Conservation (phyloP, 2,329 filamentous ascomycete genomes). For the Curvularia lunata region DNA sequence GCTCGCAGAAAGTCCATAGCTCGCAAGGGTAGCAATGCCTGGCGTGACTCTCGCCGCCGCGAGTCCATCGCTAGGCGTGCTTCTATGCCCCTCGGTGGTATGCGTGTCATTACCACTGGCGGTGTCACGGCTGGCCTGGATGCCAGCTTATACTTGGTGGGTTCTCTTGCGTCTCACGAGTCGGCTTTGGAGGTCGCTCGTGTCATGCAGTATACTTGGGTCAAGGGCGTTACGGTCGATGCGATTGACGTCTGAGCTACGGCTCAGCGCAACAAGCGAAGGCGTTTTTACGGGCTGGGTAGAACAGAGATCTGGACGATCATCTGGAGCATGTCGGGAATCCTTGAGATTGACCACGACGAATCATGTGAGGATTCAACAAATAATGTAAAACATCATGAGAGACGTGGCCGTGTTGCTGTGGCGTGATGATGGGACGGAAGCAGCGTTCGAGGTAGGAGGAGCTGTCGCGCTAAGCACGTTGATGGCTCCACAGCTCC, state of each 20-base stretch:
- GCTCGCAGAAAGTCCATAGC: constrained; percentile 55
- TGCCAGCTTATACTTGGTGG: constrained; percentile 83
- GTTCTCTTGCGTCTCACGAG: constrained; percentile 79
- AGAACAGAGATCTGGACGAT: constrained; percentile 29
- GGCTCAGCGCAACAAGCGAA: constrained; percentile 30
- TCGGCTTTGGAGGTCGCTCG: constrained; percentile 77
- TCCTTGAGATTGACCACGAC: constrained; percentile 37
- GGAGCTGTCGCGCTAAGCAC: constrained; percentile 4
- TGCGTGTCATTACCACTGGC: constrained; percentile 79
- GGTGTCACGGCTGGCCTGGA: constrained; percentile 82
- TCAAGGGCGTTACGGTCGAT: constrained; percentile 83
- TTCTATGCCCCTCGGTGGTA: constrained; percentile 71
- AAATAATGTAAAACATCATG: constrained; percentile 24
- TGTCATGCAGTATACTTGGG: constrained; percentile 81
- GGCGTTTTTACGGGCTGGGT: constrained; percentile 35
- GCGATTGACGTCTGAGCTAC: constrained; percentile 75
- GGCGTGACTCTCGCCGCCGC: constrained; percentile 76
- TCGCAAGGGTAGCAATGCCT: constrained; percentile 83
- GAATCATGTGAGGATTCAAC: constrained; percentile 37
- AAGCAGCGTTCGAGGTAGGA: not conserved
- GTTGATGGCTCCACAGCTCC: constrained; percentile 1
- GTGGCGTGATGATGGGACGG: not conserved
- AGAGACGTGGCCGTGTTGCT: not conserved
- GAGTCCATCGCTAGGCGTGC: constrained; percentile 82
- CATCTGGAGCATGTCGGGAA: constrained; percentile 36